A percentile compares a stretch with the other conserved stretches of the same genome.
Evolutionary conservation across 805 yeast species (phyloP).

Genomic region (Candida cerambycidarum): DNA sequence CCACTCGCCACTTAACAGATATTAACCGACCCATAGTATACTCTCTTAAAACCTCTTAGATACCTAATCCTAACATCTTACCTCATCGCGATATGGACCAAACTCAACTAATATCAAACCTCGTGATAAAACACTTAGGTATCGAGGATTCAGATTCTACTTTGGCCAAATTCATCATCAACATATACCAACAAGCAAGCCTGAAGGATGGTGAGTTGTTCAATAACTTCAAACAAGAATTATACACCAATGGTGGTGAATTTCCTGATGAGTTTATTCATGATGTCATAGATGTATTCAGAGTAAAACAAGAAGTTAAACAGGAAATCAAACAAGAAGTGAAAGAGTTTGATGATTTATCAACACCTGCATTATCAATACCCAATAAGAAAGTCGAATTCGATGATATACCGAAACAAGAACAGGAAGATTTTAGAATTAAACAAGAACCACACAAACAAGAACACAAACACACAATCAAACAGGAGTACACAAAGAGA

Average conservation of each 20-base stretch:
- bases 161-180: constrained; percentile 12
- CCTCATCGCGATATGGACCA: constrained; percentile 12
- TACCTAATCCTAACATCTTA: too few species aligned
- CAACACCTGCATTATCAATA: constrained; percentile 12
- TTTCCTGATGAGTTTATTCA: constrained; percentile 34
- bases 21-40: too few species aligned
- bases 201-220: constrained; percentile 6
- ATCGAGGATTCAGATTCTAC: constrained; percentile 10
- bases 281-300: constrained; percentile 19
- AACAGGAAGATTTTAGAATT: neutral
- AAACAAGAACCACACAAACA: neutral
- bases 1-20: too few species aligned
- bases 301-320: constrained; percentile 5
- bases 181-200: constrained; percentile 9
- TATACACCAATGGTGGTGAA: constrained; percentile 41
- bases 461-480: constrained; percentile 9
- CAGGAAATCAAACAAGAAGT: constrained; percentile 6
- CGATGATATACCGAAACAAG: constrained; percentile 3
- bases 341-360: neutral
- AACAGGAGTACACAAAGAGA: constrained; percentile 7
- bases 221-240: constrained; percentile 13
- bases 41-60: too few species aligned
- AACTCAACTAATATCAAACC: constrained; percentile 2
- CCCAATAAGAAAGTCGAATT: constrained; percentile 18
- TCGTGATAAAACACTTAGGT: constrained; percentile 9